Conservation (phyloP, 1,139 yeast genomes). For the Suhomyces bokatorum region DNA sequence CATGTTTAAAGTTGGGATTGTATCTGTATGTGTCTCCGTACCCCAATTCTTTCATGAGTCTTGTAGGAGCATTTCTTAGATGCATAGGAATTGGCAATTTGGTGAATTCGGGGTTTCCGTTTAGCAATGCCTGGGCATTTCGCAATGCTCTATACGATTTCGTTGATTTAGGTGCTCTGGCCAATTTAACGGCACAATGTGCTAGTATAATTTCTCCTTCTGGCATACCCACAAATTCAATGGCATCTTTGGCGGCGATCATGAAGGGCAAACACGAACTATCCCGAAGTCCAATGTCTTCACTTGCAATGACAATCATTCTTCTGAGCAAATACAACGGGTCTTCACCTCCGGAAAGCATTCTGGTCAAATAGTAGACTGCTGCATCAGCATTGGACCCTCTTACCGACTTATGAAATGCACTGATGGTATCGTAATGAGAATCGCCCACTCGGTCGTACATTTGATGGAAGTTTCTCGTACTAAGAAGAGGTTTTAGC, state of each 20-base stretch:
- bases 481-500: slow-evolving; percentile 39
- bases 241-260: slow-evolving; percentile 79
- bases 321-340: slow-evolving; percentile 90
- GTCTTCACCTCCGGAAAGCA: slow-evolving; percentile 92
- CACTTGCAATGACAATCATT: slow-evolving; percentile 91
- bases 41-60: slow-evolving; percentile 83
- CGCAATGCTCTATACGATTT: slow-evolving; percentile 80
- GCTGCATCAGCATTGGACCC: slow-evolving; percentile 92
- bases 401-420: slow-evolving; percentile 86
- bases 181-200: slow-evolving; percentile 87
- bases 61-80: slow-evolving; percentile 91
- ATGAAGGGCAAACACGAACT: slow-evolving; percentile 85
- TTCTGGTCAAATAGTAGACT: slow-evolving; percentile 76
- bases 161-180: slow-evolving; percentile 83
- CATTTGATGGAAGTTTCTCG: slow-evolving; percentile 53
- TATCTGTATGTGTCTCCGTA: slow-evolving; percentile 84
- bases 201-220: slow-evolving; percentile 90
- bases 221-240: slow-evolving; percentile 94
- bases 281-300: slow-evolving; percentile 83
- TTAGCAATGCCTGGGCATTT: slow-evolving; percentile 57
- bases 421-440: slow-evolving; percentile 93
- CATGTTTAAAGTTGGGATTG: slow-evolving; percentile 76
- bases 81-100: slow-evolving; percentile 74
- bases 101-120: slow-evolving; percentile 62
- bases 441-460: slow-evolving; percentile 89